Percentiles rank a stretch among this genome's conserved stretches.
Evolutionary conservation across 768 basidiomycete species (phyloP).

Genomic region (Sistotremastrum suecicum): DNA sequence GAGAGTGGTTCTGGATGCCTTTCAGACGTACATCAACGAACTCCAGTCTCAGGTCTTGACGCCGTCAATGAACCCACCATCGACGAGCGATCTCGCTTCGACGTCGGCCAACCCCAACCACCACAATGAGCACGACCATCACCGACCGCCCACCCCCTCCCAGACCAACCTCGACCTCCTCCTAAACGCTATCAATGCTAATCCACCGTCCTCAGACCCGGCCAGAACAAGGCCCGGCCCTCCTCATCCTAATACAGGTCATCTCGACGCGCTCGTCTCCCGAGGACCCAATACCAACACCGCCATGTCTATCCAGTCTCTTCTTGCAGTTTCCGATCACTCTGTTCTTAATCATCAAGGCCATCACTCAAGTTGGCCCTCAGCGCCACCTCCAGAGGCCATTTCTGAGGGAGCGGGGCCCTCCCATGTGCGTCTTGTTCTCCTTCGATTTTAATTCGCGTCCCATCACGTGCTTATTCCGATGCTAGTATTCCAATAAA

Average conservation of each 20-base stretch:
- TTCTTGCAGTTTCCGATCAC: slow-evolving; percentile 10
- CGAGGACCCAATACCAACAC: slow-evolving; percentile 18
- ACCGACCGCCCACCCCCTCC: slow-evolving; percentile 29
- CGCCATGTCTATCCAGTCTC: slow-evolving; percentile 17
- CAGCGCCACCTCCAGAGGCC: slow-evolving; percentile 2
- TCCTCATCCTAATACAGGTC: slow-evolving; percentile 22
- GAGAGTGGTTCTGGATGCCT: background rate
- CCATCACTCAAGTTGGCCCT: slow-evolving; percentile 11
- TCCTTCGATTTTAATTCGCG: slow-evolving; percentile 7
- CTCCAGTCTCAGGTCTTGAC: too few species aligned
- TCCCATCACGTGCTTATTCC: slow-evolving; percentile 1
- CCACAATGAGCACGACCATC: slow-evolving; percentile 31
- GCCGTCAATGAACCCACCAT: too few species aligned
- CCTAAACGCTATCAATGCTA: slow-evolving; percentile 17
- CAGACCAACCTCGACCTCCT: slow-evolving; percentile 27
- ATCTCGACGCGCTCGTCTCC: slow-evolving; percentile 23
- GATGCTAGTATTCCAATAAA: slow-evolving; percentile 36
- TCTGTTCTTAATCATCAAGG: slow-evolving; percentile 7
- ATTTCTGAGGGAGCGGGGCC: slow-evolving; percentile 6
- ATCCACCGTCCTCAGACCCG: slow-evolving; percentile 17
- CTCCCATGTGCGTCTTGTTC: slow-evolving; percentile 7
- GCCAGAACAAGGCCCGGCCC: slow-evolving; percentile 17
- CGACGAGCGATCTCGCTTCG: too few species aligned
- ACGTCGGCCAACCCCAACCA: slow-evolving; percentile 8
- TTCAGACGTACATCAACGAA: background rate